Conservation (phyloP, 2,329 filamentous ascomycete genomes). For the Neofusicoccum cordaticola region DNA sequence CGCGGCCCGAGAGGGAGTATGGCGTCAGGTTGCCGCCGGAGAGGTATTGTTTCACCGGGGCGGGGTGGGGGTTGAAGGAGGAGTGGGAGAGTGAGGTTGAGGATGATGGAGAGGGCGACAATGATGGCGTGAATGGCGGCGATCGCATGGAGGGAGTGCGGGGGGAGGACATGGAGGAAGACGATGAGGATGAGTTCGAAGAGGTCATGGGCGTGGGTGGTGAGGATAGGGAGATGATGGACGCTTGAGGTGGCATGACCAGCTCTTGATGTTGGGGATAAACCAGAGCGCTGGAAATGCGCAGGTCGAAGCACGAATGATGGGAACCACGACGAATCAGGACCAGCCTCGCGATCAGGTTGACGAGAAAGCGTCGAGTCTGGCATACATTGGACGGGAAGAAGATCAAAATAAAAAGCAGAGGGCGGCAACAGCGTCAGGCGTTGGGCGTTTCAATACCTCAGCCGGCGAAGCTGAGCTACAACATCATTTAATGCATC, state of each 20-base stretch:
- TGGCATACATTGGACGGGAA: background rate
- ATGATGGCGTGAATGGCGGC: slow-evolving; percentile 29
- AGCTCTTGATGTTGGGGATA: background rate
- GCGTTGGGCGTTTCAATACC: slow-evolving; percentile 9
- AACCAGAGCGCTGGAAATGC: background rate
- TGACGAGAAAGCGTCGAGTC: background rate
- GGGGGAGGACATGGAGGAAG: slow-evolving; percentile 35
- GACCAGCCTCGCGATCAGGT: background rate
- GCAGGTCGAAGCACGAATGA: background rate
- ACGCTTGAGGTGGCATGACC: slow-evolving; percentile 26
- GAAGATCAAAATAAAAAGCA: background rate
- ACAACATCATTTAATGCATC: background rate
- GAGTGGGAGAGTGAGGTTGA: slow-evolving; percentile 58
- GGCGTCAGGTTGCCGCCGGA: slow-evolving; percentile 61
- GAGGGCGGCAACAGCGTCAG: background rate
- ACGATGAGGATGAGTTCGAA: slow-evolving; percentile 45
- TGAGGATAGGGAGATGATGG: slow-evolving; percentile 31
- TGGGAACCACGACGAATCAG: too few relatives aligned
- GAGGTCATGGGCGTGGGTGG: slow-evolving; percentile 35
- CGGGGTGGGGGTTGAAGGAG: slow-evolving; percentile 56
- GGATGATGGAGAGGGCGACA: slow-evolving; percentile 41
- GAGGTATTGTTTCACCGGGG: slow-evolving; percentile 59
- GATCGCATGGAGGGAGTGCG: slow-evolving; percentile 23
- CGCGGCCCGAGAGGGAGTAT: slow-evolving; percentile 55
- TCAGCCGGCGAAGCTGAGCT: background rate